phyloP scores from a whole-genome alignment of 257 asterid genomes.

The Nicotiana otophora region DNA sequence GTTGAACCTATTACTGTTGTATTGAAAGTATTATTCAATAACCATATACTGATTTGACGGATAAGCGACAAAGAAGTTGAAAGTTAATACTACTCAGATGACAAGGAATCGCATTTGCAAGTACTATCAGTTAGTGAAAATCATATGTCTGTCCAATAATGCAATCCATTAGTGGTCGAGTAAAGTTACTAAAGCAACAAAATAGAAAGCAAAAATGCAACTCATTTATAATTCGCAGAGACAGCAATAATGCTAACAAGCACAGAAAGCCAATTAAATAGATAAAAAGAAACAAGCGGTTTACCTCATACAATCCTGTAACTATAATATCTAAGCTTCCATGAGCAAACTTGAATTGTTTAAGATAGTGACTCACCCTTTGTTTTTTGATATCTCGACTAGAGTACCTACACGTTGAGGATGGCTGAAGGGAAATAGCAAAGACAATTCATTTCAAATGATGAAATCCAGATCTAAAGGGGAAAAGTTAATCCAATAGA shows the following conservation, averaged over 20 bases:
- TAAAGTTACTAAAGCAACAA: too few species aligned
- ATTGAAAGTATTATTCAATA: not conserved
- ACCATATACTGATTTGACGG: not conserved
- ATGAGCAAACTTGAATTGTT: conserved; percentile 27
- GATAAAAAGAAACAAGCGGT: too few species aligned
- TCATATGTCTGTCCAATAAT: too few species aligned
- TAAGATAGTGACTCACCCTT: conserved; percentile 27
- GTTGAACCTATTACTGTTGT: not conserved
- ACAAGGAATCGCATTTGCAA: not conserved
- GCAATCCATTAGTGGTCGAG: too few species aligned
- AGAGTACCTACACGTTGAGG: conserved; percentile 41
- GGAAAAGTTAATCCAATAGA: not conserved
- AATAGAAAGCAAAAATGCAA: too few species aligned
- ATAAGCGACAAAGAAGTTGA: not conserved
- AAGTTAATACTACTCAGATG: not conserved
- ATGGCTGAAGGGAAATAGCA: conserved; percentile 9
- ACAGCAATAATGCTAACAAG: too few species aligned
- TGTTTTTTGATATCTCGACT: conserved; percentile 27
- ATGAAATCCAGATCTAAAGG: not conserved
- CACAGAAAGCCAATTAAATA: too few species aligned
- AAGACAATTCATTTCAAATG: conserved; percentile 6
- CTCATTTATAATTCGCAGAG: too few species aligned
- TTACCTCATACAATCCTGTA: too few species aligned
- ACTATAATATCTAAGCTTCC: conserved; percentile 20
- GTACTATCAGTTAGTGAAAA: too few species aligned